Percentiles rank a stretch among this genome's conserved stretches.
Evolutionary conservation across 2,329 filamentous ascomycete species (phyloP).

Genomic region (Neonectria hederae): DNA sequence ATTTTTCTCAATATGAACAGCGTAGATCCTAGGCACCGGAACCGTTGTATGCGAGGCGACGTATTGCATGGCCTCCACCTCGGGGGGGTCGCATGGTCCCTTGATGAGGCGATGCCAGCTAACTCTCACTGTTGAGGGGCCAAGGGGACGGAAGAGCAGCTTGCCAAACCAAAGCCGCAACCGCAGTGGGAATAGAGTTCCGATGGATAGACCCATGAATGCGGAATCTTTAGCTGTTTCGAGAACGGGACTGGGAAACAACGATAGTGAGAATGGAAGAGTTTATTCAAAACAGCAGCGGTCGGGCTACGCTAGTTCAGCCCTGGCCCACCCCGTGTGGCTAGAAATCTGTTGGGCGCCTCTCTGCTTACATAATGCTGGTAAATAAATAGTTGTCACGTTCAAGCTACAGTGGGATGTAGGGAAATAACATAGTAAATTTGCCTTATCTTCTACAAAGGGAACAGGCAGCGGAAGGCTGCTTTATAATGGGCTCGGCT

Average conservation of each 20-base stretch:
- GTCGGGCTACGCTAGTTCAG: too few species aligned
- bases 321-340: too few species aligned
- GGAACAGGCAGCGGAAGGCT: too few species aligned
- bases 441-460: too few species aligned
- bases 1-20: constrained; percentile 31
- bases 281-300: too few species aligned
- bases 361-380: too few species aligned
- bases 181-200: constrained; percentile 35
- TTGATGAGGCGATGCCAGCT: constrained; percentile 45
- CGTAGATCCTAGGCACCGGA: constrained; percentile 42
- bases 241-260: not conserved
- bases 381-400: too few species aligned
- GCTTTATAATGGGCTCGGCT: too few species aligned
- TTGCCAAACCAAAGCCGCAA: constrained; percentile 42
- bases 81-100: constrained; percentile 42
- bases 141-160: constrained; percentile 36
- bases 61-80: constrained; percentile 46
- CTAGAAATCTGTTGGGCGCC: too few species aligned
- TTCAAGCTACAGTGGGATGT: too few species aligned
- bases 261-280: not conserved
- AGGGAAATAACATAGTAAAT: too few species aligned
- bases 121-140: constrained; percentile 29
- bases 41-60: constrained; percentile 41
- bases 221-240: not conserved
- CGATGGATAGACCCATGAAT: constrained; percentile 42